These are phyloP conservation scores for Magnusiomyces paraingens DNA, from an alignment of 1,139 yeast species.

Conservation along the genomic window DNA sequence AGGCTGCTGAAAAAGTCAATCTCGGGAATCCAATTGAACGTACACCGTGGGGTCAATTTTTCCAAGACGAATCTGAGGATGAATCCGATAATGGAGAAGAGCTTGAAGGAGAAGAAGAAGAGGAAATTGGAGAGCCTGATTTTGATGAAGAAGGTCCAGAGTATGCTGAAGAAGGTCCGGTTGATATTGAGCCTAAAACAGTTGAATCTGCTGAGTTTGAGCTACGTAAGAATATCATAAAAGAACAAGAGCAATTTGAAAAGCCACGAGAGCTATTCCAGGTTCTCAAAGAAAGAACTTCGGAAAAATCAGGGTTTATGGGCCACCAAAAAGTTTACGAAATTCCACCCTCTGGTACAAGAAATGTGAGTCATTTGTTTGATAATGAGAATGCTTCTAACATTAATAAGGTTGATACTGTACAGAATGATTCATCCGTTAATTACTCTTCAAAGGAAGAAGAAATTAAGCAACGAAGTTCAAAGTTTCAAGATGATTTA, in stretches of 20 bases:
- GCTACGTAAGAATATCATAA: slow-evolving; percentile 12
- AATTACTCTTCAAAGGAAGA: slow-evolving; percentile 11
- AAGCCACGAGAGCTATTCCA: slow-evolving; percentile 34
- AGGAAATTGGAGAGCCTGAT: slow-evolving; percentile 18
- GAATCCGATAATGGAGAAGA: slow-evolving; percentile 32
- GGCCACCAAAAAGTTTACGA: slow-evolving; percentile 23
- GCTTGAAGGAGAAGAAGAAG: slow-evolving; percentile 29
- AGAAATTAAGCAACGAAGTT: slow-evolving; percentile 7
- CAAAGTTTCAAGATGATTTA: slow-evolving; percentile 12
- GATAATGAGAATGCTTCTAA: neutral
- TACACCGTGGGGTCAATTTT: slow-evolving; percentile 32
- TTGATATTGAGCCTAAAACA: too few relatives aligned
- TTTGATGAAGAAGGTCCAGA: slow-evolving; percentile 27
- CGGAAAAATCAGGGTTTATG: slow-evolving; percentile 22
- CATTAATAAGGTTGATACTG: slow-evolving; percentile 5
- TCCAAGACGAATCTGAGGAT: slow-evolving; percentile 30
- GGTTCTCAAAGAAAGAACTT: slow-evolving; percentile 37
- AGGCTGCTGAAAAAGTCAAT: slow-evolving; percentile 28
- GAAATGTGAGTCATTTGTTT: neutral
- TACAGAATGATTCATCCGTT: slow-evolving; percentile 11
- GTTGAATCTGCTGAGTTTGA: slow-evolving; percentile 16
- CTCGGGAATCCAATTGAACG: slow-evolving; percentile 39
- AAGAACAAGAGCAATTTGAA: slow-evolving; percentile 6
- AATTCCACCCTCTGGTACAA: slow-evolving; percentile 16
- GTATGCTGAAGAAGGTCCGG: slow-evolving; percentile 16